These are phyloP conservation scores for Eucalyptus rudis DNA, from an alignment of 345 rosid species.

Conservation along the genomic window DNA sequence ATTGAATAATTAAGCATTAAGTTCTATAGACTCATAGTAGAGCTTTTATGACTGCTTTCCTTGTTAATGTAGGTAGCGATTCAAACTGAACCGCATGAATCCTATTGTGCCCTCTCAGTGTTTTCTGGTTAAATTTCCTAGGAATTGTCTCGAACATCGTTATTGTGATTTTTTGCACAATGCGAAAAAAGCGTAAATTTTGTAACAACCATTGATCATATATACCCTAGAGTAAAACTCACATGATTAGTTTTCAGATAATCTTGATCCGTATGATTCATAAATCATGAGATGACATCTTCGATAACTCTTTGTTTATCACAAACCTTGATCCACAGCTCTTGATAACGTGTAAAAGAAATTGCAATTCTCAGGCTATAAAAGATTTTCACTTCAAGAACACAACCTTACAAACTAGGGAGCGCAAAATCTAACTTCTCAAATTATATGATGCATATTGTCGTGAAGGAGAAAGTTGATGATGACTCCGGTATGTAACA, in stretches of 20 bases:
- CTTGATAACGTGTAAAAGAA: background rate
- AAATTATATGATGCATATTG: rapidly evolving
- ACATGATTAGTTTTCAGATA: background rate
- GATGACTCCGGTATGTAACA: too few relatives aligned
- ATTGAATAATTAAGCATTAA: background rate
- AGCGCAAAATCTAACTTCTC: too few relatives aligned
- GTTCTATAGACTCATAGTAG: background rate
- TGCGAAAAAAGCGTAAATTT: background rate
- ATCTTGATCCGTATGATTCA: background rate
- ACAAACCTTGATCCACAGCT: background rate
- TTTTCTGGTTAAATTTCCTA: background rate
- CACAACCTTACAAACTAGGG: background rate
- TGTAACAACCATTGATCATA: background rate
- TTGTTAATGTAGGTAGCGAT: background rate
- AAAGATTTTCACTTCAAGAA: background rate
- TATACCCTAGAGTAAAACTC: background rate
- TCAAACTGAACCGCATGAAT: background rate
- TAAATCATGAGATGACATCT: background rate
- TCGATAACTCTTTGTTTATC: background rate
- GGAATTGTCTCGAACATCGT: background rate
- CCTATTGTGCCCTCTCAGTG: background rate
- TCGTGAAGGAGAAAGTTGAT: too few relatives aligned
- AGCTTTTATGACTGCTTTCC: background rate
- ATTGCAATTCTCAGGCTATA: background rate
- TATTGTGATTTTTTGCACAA: background rate